These are phyloP conservation scores for Flaveria floridana DNA, from an alignment of 140 eudicot species.

Conservation along the genomic window DNA sequence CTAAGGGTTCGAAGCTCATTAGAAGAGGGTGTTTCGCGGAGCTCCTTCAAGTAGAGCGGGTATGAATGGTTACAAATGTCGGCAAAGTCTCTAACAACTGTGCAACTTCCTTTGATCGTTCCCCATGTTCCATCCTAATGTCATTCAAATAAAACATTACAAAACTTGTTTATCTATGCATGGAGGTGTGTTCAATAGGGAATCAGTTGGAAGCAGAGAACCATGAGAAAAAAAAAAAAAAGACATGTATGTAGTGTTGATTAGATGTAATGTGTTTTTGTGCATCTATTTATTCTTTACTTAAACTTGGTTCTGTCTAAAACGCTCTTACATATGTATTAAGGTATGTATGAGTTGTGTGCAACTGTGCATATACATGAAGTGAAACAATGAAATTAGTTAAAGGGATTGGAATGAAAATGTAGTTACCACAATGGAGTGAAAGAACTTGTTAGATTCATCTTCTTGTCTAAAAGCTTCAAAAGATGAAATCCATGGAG, in stretches of 20 bases:
- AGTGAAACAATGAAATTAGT: background rate
- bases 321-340: background rate
- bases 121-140: constrained; percentile 93
- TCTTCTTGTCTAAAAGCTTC: constrained; percentile 86
- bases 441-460: constrained; percentile 67
- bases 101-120: constrained; percentile 84
- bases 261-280: background rate
- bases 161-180: background rate
- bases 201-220: background rate
- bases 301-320: background rate
- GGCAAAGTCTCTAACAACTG: constrained; percentile 81
- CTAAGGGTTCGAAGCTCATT: constrained; percentile 61
- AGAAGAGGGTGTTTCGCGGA: constrained; percentile 59
- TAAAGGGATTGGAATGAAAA: background rate
- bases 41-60: constrained; percentile 74
- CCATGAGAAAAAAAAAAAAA: background rate
- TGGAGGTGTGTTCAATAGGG: background rate
- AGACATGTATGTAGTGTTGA: background rate
- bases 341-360: background rate
- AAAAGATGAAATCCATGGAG: constrained; percentile 92
- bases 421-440: constrained; percentile 72
- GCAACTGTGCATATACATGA: background rate
- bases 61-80: constrained; percentile 86
- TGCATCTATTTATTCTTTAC: background rate
- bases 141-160: constrained; percentile 12